Base-by-base conservation (phyloP, 1,139 yeast genomes). In the Geotrichum armillariae region DNA sequence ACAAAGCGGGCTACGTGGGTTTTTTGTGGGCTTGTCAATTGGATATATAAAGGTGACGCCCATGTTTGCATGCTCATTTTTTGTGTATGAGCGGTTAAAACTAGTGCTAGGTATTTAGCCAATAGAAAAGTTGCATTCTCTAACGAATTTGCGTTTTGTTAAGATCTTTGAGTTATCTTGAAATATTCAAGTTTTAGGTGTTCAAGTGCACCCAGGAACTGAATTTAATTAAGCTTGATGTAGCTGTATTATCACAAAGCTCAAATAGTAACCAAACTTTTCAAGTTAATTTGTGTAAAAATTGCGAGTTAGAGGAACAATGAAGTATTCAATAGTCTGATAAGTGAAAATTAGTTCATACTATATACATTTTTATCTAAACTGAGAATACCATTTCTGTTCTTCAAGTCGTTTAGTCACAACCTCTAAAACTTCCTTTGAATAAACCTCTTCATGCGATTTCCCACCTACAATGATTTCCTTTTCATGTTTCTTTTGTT, bases 41-140 rank as follows among this genome's bases (percentile, higher is more conserved):
- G 99, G 99, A 1, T 93, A 90, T 66, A 79, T 93, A 62, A 93
- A 93, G 69, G 96, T 93, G 40, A 82, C 87, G 18, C 99, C 99
- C 16, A 93, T 93, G 99, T 93, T 84, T 63, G 96, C 98, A 46
- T 91, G 98, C 67, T 85, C 96, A 14, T 93, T 91, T 68, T 91
- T 82, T 66, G 96, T 91, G 31, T 93, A 93, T 68, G 99, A 93
- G 69, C 76, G 97, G 56, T 76, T 84, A 69, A 93, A 93, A 70
- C 71, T 74, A 58, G 65, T 75, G 42, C 70, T 89, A 55, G 87
- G 87, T 38, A 85, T 86, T 52, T 80, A 35, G 38, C 8, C 6
- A 9, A 8, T 5, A 31, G 16, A 9, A 14, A 31, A 31, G 16
- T 31, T 31, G 34, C 34, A 31, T 25, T 25, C n/a, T n/a, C n/a